Conservation (phyloP, 164 flowering plant genomes). For the Vitis cinerea region DNA sequence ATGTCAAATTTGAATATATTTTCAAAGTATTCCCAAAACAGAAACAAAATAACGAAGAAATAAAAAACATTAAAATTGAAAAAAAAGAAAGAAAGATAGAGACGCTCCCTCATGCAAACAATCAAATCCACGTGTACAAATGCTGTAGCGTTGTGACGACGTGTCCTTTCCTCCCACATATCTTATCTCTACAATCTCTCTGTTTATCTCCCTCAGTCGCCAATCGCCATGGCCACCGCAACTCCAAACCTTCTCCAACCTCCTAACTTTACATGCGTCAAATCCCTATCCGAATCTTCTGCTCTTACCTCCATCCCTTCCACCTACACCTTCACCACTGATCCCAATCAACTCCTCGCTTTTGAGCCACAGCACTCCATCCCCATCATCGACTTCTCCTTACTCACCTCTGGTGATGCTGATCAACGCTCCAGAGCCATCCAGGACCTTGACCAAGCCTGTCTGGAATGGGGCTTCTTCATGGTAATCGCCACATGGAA, state of each 20-base stretch:
- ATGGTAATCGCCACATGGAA: slow-evolving; percentile 34
- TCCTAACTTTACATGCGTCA: slow-evolving; percentile 16
- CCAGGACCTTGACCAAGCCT: slow-evolving; percentile 49
- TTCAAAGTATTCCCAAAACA: too few relatives aligned
- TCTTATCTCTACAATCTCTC: too few relatives aligned
- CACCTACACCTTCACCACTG: slow-evolving; percentile 11
- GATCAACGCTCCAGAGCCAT: slow-evolving; percentile 47
- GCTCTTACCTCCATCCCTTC: slow-evolving; percentile 31
- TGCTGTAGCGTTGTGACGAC: too few relatives aligned
- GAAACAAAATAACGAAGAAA: too few relatives aligned
- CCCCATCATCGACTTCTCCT: slow-evolving; percentile 43
- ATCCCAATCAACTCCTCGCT: slow-evolving; percentile 6
- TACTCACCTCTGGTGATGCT: slow-evolving; percentile 36
- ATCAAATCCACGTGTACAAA: too few relatives aligned
- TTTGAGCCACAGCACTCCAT: slow-evolving; percentile 16
- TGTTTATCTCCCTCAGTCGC: too few relatives aligned
- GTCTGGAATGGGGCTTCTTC: slow-evolving; percentile 87
- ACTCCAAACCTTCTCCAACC: not conserved
- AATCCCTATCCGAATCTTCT: slow-evolving; percentile 27
- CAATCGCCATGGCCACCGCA: too few relatives aligned
- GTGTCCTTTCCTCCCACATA: too few relatives aligned
- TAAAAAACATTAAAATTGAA: too few relatives aligned
- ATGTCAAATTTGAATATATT: too few relatives aligned
- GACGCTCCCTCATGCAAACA: too few relatives aligned
- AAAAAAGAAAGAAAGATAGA: too few relatives aligned